Base-by-base conservation (phyloP, 768 basidiomycete species). In the Cytidiella melzeri region DNA sequence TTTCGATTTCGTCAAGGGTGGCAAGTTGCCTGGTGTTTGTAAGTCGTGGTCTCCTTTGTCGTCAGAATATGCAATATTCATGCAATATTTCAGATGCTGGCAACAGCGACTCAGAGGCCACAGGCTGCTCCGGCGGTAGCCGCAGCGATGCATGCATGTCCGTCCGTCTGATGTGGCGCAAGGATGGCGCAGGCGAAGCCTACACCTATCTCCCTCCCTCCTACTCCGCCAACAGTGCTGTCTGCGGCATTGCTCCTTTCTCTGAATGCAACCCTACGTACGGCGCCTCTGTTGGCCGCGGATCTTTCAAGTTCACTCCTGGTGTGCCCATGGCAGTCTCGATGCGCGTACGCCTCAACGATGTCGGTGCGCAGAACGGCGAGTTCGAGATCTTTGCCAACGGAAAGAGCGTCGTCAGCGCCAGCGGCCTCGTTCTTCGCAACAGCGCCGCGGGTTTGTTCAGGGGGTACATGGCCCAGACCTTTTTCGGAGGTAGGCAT, bases 21-120 rank as follows among this genome's bases (percentile, higher is more conserved):
- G 84, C 26, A 86, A 84, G 63, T 69, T 85, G 24, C 83, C 82
- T 18, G 83, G 83, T 56, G 62, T 84, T 52, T 83, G 79, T 82
- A 41, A 41, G 21, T 36, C 34, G 24, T 30, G 18, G 27, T 19
- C 9, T 45, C 5, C 12, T 7, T 25, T 18, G 10, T 41, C n/a
- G n/a, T n/a, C n/a, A n/a, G n/a, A n/a, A n/a, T n/a, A n/a, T n/a
- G n/a, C n/a, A n/a, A n/a, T n/a, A n/a, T n/a, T n/a, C n/a, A n/a
- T n/a, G n/a, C 45, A n/a, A 43, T 21, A 34, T 9, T 41, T 15
- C 53, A 79, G 47, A 77, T 57, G 83, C 82, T 44, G 84, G 84
- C 11, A 68, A 80, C 59, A 67, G 59, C 50, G 68, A 69, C 2
- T 69, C 67, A 1, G 65, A 61, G 6, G 73, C 84, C 15, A 64